Evolutionary conservation across 345 rosid genomes (phyloP).

Genomic region (Salix koriyanagi): DNA sequence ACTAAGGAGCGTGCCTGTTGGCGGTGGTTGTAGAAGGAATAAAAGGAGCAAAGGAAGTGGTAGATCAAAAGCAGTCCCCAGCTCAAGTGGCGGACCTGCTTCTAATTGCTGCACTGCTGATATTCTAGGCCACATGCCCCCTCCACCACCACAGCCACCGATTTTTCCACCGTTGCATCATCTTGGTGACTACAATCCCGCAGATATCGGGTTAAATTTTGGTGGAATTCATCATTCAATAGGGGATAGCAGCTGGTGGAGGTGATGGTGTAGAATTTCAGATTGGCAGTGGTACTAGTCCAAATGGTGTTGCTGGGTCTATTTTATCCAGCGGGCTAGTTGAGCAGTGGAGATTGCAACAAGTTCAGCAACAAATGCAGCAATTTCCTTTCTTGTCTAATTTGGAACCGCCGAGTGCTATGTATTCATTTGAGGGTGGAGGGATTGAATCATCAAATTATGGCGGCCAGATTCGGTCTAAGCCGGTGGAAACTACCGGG

Average conservation of each 20-base stretch:
- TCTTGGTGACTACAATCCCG: conserved; percentile 29
- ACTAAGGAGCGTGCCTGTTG: conserved; percentile 65
- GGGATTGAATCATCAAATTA: conserved; percentile 19
- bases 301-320: conserved; percentile 16
- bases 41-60: conserved; percentile 48
- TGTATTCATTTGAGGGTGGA: conserved; percentile 33
- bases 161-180: conserved; percentile 41
- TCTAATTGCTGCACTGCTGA: conserved; percentile 28
- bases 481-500: conserved; percentile 27
- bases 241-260: not conserved
- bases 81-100: conserved; percentile 25
- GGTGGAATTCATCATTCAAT: conserved; percentile 27
- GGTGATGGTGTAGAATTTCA: conserved; percentile 28
- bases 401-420: conserved; percentile 23
- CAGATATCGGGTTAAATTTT: conserved; percentile 29
- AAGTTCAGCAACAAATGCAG: conserved; percentile 19
- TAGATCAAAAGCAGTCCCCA: conserved; percentile 42
- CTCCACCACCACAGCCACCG: conserved; percentile 29
- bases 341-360: conserved; percentile 44
- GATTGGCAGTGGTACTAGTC: conserved; percentile 20
- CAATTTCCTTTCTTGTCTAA: conserved; percentile 42
- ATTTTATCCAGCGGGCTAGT: conserved; percentile 30
- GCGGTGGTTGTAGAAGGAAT: conserved; percentile 64
- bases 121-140: conserved; percentile 25
- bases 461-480: conserved; percentile 24